Conservation (phyloP, 1,284 basidiomycete species). For the Cutaneotrichosporon cutaneum region DNA sequence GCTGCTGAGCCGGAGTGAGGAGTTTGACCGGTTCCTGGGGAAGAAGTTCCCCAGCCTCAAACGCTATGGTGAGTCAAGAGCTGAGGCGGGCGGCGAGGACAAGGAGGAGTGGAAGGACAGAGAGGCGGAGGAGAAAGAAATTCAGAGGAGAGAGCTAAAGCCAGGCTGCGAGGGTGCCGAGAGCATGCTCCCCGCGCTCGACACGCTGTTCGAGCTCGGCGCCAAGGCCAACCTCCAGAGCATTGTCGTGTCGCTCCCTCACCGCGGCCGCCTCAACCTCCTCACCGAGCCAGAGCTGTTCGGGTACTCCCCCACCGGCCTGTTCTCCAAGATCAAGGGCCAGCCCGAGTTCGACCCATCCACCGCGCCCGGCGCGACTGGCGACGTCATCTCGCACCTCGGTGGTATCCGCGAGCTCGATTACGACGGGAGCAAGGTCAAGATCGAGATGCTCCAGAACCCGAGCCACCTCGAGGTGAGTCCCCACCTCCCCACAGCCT, state of each 20-base stretch:
- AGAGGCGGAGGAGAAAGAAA: background rate
- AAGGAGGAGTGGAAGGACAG: background rate
- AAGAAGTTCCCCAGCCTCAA: conserved; percentile 50
- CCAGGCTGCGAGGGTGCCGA: conserved; percentile 70
- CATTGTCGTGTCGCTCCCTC: conserved; percentile 63
- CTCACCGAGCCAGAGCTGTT: conserved; percentile 69
- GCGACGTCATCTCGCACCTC: conserved; percentile 83
- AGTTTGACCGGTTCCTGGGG: conserved; percentile 61
- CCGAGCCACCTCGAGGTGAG: conserved; percentile 71
- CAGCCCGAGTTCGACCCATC: conserved; percentile 63
- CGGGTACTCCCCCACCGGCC: conserved; percentile 62
- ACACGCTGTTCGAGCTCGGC: conserved; percentile 68
- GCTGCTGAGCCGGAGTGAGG: conserved; percentile 71
- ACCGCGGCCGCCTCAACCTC: conserved; percentile 81
- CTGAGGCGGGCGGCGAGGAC: background rate
- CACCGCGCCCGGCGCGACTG: conserved; percentile 66
- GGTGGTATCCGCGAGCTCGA: conserved; percentile 54
- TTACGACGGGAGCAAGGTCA: conserved; percentile 58
- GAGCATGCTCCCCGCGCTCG: conserved; percentile 81
- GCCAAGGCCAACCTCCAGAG: conserved; percentile 66
- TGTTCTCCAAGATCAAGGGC: conserved; percentile 84
- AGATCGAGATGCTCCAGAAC: conserved; percentile 76
- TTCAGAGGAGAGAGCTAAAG: conserved; percentile 9
- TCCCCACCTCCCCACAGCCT: background rate
- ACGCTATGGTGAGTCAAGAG: conserved; percentile 36